Evolutionary conservation across 2,329 filamentous ascomycete species (phyloP).

Genomic region (Annulohypoxylon truncatum): DNA sequence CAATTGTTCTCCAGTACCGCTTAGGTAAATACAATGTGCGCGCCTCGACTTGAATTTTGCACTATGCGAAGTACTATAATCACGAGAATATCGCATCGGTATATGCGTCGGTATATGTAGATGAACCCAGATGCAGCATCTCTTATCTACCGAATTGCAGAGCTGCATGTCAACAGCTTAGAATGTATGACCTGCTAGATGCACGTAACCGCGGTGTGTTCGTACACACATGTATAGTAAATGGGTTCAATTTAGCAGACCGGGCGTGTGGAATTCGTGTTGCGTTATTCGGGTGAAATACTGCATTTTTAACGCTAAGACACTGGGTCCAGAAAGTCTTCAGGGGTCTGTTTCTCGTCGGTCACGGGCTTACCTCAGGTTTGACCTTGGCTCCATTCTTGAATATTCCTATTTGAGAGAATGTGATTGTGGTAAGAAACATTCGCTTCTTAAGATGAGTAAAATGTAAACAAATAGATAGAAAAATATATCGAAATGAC

Average conservation of each 20-base stretch:
- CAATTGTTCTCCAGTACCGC: no score
- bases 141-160: conserved; percentile 4
- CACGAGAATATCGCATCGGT: conserved; percentile 2
- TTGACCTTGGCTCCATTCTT: not conserved
- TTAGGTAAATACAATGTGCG: not conserved
- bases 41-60: not conserved
- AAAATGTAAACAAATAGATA: not conserved
- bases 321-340: conserved; percentile 12
- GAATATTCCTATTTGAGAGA: not conserved
- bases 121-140: conserved; percentile 4
- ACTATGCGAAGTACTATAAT: conserved; percentile 18
- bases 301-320: conserved; percentile 15
- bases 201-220: conserved; percentile 28
- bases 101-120: not conserved
- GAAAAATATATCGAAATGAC: not conserved
- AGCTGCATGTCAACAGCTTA: not conserved
- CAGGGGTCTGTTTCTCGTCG: conserved; percentile 15
- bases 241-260: conserved; percentile 13
- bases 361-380: not conserved
- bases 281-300: conserved; percentile 29
- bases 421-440: not conserved
- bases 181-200: conserved; percentile 12
- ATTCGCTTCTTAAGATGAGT: not conserved
- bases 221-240: conserved; percentile 4
- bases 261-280: conserved; percentile 30